Percentiles rank a stretch among this genome's conserved stretches.
Conservation (phyloP, 1,284 basidiomycete species). For the Ganoderma boninense region DNA sequence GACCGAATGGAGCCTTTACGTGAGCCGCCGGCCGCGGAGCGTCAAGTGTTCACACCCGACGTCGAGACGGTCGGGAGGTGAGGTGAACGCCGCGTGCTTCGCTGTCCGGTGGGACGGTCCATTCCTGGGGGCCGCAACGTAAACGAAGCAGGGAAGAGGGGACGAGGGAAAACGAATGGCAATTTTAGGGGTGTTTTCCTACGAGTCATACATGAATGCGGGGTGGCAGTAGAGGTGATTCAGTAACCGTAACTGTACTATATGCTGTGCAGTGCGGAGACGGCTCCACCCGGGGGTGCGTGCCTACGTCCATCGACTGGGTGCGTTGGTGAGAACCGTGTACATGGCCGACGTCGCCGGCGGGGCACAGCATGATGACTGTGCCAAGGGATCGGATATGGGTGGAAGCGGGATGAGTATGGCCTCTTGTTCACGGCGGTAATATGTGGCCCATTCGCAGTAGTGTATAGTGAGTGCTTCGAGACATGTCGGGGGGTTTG, state of each 20-base stretch:
- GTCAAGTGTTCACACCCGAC: background rate
- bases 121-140: background rate
- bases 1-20: constrained; percentile 6
- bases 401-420: too few relatives aligned
- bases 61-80: constrained; percentile 11
- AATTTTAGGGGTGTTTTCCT: background rate
- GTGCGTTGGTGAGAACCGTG: background rate
- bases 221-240: background rate
- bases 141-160: background rate
- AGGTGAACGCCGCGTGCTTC: constrained; percentile 12
- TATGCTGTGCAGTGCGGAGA: too few relatives aligned
- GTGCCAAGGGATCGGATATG: too few relatives aligned
- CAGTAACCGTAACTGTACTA: too few relatives aligned
- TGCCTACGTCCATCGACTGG: background rate
- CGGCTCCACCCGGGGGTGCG: too few relatives aligned
- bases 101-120: background rate
- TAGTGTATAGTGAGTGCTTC: too few relatives aligned
- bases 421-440: too few relatives aligned
- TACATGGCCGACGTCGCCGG: background rate
- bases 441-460: too few relatives aligned
- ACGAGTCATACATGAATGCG: background rate
- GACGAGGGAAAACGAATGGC: background rate
- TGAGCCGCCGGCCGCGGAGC: background rate
- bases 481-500: too few relatives aligned
- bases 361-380: too few relatives aligned